These are phyloP conservation scores for Mycosphaerella sp. DNA, from an alignment of 2,329 filamentous ascomycete species.

Conservation along the genomic window DNA sequence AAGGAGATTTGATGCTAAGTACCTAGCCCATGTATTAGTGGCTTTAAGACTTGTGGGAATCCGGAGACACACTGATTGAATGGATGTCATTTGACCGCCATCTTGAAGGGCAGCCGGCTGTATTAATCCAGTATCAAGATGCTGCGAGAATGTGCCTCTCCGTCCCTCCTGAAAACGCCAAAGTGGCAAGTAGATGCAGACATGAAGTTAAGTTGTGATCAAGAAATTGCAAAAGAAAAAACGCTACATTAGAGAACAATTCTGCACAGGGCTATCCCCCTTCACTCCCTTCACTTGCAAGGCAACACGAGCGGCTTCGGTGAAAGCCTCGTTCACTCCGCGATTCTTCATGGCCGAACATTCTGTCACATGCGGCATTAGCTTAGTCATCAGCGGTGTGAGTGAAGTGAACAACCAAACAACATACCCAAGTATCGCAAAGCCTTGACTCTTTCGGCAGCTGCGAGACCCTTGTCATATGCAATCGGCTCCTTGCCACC, in stretches of 20 bases:
- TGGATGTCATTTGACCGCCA: too few relatives aligned
- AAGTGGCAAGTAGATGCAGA: neutral
- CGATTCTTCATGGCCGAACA: constrained; percentile 98
- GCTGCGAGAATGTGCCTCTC: neutral
- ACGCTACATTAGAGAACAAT: constrained; percentile 18
- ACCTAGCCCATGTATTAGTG: too few relatives aligned
- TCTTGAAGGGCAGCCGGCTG: too few relatives aligned
- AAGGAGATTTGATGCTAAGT: too few relatives aligned
- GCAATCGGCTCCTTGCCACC: constrained; percentile 62
- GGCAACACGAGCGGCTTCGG: constrained; percentile 91
- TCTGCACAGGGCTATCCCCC: constrained; percentile 36
- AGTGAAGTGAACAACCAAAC: neutral
- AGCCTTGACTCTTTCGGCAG: constrained; percentile 84
- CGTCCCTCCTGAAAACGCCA: neutral
- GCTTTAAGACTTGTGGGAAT: too few relatives aligned
- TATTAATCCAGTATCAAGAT: too few relatives aligned
- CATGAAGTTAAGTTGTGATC: neutral
- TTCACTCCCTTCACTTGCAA: constrained; percentile 52
- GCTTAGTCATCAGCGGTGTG: neutral
- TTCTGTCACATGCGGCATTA: constrained; percentile 48
- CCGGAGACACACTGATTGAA: too few relatives aligned
- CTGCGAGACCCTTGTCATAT: constrained; percentile 86
- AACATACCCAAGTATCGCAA: constrained; percentile 71
- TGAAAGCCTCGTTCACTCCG: constrained; percentile 97
- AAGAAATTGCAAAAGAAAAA: neutral